Base-by-base conservation (phyloP, 352 stramenopile species). In the Aphanomyces cochlioides region DNA sequence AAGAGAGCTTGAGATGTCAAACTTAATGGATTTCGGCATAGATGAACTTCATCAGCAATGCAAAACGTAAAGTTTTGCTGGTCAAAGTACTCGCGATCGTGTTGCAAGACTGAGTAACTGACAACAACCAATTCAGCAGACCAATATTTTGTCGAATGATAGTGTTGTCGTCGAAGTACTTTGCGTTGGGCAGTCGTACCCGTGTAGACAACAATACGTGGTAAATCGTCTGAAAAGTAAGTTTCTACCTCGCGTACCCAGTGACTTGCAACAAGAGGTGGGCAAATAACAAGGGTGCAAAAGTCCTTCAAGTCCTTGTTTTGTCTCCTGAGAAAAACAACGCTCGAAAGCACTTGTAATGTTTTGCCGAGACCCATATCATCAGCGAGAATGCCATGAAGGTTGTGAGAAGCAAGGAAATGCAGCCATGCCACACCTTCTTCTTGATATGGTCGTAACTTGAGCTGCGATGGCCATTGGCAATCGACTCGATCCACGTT, bases 41-140 rank as follows among this genome's bases (percentile, higher is more conserved):
- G 74, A 83, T 99, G 97, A 5, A 94, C 97, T 87, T 99, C 97
- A 61, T 99, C 97, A 37, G 99, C 78, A 67, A 99, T 87, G 40
- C 88, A 88, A 66, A 94, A 98, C 6, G 77, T 72, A 77, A 91
- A 98, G 17, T 78, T 56, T 7, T 75, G 75, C 19, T 10, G 56
- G 3, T 74, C 67, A 15, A 98, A 77, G 6, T 75, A 69, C 17
- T 89, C 78, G 28, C 94, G 84, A 45, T 98, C 95, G 38, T 68
- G 79, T n/a, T 92, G 84, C 8, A 98, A 74, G 17, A 96, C 82
- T 0, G 85, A 76, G 75, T 98, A 98, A 34, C 86, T 96, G 21
- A 83, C 89, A 21, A 93, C 75, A 12, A 92, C 75, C 19, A 93
- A 75, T n/a, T 13, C 40, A 21, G 21, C 36, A 10, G 60, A 15